phyloP scores from a whole-genome alignment of 495 filamentous ascomycete species.

The Rhypophila decipiens region DNA sequence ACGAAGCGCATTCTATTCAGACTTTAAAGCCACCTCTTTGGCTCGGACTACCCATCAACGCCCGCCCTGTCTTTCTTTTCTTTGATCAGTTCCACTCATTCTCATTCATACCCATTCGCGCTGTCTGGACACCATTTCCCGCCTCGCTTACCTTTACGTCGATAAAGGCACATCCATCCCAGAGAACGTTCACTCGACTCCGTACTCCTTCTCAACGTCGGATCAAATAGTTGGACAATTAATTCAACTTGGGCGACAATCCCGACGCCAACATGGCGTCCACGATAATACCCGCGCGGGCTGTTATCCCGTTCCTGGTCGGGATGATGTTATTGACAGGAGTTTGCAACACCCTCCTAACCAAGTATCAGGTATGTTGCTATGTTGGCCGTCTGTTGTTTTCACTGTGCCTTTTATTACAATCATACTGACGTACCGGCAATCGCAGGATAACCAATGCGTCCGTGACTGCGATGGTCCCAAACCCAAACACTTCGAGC shows the following conservation, averaged over 20 bases:
- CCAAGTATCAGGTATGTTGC: slow-evolving; percentile 78
- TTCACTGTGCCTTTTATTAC: neutral
- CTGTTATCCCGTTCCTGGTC: slow-evolving; percentile 73
- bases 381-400: neutral
- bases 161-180: neutral
- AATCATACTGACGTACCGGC: neutral
- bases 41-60: neutral
- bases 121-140: neutral
- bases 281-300: slow-evolving; percentile 36
- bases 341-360: slow-evolving; percentile 93
- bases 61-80: too few relatives aligned
- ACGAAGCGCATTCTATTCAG: neutral
- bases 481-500: slow-evolving; percentile 75
- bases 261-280: neutral
- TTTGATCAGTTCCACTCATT: too few relatives aligned
- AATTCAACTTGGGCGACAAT: neutral
- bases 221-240: neutral
- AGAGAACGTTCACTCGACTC: neutral
- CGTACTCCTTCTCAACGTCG: neutral
- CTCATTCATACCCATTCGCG: neutral
- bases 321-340: slow-evolving; percentile 86
- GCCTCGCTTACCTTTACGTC: neutral
- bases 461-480: slow-evolving; percentile 78
- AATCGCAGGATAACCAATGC: slow-evolving; percentile 83
- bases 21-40: neutral